These are phyloP conservation scores for Cylindrotheca closterium DNA, from an alignment of 108 stramenopile genomes.

Conservation along the genomic window DNA sequence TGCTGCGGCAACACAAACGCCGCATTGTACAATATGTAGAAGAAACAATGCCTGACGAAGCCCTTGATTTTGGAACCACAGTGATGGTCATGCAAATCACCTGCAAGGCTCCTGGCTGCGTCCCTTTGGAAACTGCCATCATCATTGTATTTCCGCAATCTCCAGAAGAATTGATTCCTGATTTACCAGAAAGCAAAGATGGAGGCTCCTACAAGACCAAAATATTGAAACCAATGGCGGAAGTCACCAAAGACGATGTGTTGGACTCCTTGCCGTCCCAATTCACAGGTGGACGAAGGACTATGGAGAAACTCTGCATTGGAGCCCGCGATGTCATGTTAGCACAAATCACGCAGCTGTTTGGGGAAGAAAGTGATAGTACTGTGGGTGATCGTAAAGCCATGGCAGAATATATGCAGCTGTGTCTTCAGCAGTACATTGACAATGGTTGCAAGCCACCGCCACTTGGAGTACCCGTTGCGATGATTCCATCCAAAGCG, in stretches of 20 bases:
- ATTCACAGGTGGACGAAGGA: slow-evolving; percentile 72
- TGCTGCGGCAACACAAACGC: slow-evolving; percentile 82
- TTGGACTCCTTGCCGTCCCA: slow-evolving; percentile 78
- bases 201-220: slow-evolving; percentile 80
- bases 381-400: slow-evolving; percentile 10
- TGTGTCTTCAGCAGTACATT: slow-evolving; percentile 67
- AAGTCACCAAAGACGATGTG: slow-evolving; percentile 79
- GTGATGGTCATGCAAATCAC: slow-evolving; percentile 91
- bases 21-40: slow-evolving; percentile 75
- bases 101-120: slow-evolving; percentile 82
- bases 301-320: slow-evolving; percentile 56
- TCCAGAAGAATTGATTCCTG: slow-evolving; percentile 17
- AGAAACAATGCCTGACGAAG: slow-evolving; percentile 69
- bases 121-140: slow-evolving; percentile 85
- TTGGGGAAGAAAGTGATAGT: slow-evolving; percentile 49
- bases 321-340: slow-evolving; percentile 76
- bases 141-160: slow-evolving; percentile 78
- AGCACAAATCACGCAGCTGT: slow-evolving; percentile 79
- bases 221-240: slow-evolving; percentile 81
- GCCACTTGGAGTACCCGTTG: slow-evolving; percentile 56
- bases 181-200: slow-evolving; percentile 32
- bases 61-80: slow-evolving; percentile 70
- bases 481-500: slow-evolving; percentile 1
- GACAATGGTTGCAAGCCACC: slow-evolving; percentile 65
- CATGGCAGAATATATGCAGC: slow-evolving; percentile 75